Evolutionary conservation across 495 filamentous ascomycete genomes (phyloP).

Genomic region (Sabuloglossum arenarium): DNA sequence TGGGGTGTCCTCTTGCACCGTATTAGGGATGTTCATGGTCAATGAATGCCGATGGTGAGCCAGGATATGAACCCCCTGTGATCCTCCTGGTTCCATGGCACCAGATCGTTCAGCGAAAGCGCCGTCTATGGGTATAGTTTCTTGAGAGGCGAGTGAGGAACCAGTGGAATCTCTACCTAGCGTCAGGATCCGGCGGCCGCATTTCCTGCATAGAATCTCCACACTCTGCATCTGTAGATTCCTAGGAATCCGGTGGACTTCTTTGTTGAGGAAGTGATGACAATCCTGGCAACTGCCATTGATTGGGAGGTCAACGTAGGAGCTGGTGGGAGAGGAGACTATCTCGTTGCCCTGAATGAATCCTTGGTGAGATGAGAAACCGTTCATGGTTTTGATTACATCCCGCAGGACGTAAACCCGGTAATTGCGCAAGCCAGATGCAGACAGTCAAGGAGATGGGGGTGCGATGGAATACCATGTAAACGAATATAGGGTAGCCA

Average conservation of each 20-base stretch:
- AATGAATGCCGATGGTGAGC: neutral
- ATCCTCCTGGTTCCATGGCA: neutral
- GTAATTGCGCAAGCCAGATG: neutral
- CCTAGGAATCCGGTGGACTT: neutral
- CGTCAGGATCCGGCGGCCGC: neutral
- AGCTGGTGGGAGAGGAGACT: neutral
- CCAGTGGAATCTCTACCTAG: neutral
- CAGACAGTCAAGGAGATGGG: neutral
- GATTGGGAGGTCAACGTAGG: neutral
- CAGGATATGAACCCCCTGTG: neutral
- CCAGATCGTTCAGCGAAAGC: neutral
- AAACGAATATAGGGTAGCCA: no score
- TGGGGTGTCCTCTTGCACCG: neutral
- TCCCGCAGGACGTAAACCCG: neutral
- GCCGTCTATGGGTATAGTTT: neutral
- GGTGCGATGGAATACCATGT: neutral
- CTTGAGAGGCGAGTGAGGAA: neutral
- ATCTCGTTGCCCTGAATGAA: neutral
- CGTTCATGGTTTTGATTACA: neutral
- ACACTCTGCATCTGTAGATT: neutral
- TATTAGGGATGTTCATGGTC: neutral
- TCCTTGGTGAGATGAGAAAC: neutral
- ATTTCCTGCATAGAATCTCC: neutral
- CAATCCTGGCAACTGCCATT: neutral
- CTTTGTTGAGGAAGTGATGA: neutral